Percentiles rank a stretch among this genome's conserved stretches.
These are phyloP conservation scores for Didymellaceae sp. DNA, from an alignment of 2,329 filamentous ascomycete species.

Conservation along the genomic window DNA sequence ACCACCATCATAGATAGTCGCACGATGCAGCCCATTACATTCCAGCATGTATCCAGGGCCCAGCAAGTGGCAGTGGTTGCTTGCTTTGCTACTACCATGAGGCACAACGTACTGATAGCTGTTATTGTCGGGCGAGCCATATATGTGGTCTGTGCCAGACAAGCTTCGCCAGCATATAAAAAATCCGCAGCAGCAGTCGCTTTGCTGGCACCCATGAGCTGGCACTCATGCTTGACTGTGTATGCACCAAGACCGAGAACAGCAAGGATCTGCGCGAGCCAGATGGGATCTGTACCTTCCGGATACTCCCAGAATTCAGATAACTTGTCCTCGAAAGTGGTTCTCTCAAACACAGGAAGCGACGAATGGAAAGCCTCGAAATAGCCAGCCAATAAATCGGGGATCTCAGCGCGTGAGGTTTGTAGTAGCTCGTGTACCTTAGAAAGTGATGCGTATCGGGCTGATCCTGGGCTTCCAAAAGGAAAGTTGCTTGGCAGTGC, in stretches of 20 bases:
- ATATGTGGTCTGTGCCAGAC: constrained; percentile 28
- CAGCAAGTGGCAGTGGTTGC: constrained; percentile 32
- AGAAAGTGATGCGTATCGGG: constrained; percentile 20
- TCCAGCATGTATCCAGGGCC: constrained; percentile 31
- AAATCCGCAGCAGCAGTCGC: constrained; percentile 16
- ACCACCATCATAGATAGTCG: constrained; percentile 29
- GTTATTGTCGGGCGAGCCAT: constrained; percentile 26
- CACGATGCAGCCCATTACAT: constrained; percentile 24
- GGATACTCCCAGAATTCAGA: constrained; percentile 13
- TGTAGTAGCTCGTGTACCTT: constrained; percentile 18
- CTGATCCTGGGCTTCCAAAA: constrained; percentile 23
- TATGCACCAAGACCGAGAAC: constrained; percentile 31
- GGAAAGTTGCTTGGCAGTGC: constrained; percentile 31
- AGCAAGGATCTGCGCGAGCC: constrained; percentile 27
- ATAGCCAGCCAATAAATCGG: constrained; percentile 21
- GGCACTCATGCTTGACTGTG: constrained; percentile 10
- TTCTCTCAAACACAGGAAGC: constrained; percentile 18
- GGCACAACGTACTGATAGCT: constrained; percentile 24
- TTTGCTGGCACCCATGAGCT: constrained; percentile 1
- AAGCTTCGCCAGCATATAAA: constrained; percentile 32
- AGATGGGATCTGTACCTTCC: constrained; percentile 14
- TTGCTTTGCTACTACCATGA: constrained; percentile 34
- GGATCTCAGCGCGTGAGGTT: not conserved
- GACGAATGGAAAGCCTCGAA: constrained; percentile 20
- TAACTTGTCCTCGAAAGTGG: constrained; percentile 15